Base-by-base conservation (phyloP, 2,329 filamentous ascomycete species). In the Ambrosiella beaveri region DNA sequence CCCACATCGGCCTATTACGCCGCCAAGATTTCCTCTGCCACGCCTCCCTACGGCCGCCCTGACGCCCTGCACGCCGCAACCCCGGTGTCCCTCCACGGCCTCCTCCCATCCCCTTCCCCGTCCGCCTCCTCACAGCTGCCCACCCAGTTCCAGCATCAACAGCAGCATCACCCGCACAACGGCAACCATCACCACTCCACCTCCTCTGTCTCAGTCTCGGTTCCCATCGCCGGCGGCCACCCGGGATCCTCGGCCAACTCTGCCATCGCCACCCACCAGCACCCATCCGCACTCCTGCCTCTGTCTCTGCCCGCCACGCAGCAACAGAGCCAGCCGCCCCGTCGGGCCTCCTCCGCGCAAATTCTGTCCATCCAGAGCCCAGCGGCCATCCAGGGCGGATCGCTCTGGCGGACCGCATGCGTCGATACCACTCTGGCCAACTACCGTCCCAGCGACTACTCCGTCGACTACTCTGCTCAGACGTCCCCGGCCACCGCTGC, bases 351-450 rank as follows among this genome's bases (percentile, higher is more conserved):
- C 65, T 68, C 69, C 66, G 67, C 71, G 69, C 74, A 73, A 74
- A 79, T 78, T 75, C 72, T 79, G 71, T 76, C 77, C 68, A 74
- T 79, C 68, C 78, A 78, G 74, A 76, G 70, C 71, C 75, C 78
- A 75, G 79, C 77, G 77, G 76, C 78, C 81, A 81, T 82, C 80
- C 80, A 82, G 82, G 79, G 82, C 81, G 81, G 74, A 73, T 78
- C 77, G 82, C 81, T 85, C 82, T 85, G 82, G 82, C 81, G 80
- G 80, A 77, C 80, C 80, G 80, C 78, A 85, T 85, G 81, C 72
- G 78, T 79, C 72, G 78, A 75, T 75, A 79, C 74, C 78, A 84
- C 79, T 75, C 80, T 85, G 80, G 81, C 81, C 77, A 81, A 82
- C 72, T 87, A 86, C 75, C 80, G 81, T 77, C 76, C 80, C 73